Evolutionary conservation across 2,329 filamentous ascomycete genomes (phyloP).

Genomic region (Cladobotryum protrusum): DNA sequence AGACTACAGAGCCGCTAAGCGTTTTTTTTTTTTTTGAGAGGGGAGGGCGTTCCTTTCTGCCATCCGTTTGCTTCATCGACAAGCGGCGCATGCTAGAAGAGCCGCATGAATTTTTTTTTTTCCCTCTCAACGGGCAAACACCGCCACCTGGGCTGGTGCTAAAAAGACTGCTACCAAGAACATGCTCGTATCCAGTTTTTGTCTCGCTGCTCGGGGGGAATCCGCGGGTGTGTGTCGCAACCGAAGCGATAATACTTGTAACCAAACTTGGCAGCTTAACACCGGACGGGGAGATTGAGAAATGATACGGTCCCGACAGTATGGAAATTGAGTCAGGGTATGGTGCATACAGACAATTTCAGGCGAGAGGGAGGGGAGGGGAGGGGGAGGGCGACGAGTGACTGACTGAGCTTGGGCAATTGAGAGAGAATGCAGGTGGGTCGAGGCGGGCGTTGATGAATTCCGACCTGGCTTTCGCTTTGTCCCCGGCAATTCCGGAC

Average conservation of each 20-base stretch:
- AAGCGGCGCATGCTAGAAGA: too few species aligned
- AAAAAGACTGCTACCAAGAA: too few species aligned
- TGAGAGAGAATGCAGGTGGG: background rate
- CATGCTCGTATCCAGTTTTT: too few species aligned
- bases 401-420: background rate
- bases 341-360: background rate
- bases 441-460: background rate
- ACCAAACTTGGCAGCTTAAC: background rate
- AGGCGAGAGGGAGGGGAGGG: slow-evolving; percentile 1
- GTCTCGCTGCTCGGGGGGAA: too few species aligned
- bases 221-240: too few species aligned
- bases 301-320: slow-evolving; percentile 6
- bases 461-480: too few species aligned
- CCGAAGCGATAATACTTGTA: too few species aligned
- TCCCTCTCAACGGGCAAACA: background rate
- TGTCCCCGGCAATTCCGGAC: too few species aligned
- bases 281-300: slow-evolving; percentile 5
- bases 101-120: background rate
- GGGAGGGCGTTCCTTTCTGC: too few species aligned
- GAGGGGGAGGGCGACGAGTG: background rate
- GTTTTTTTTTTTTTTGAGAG: too few species aligned
- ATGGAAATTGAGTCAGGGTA: slow-evolving; percentile 8
- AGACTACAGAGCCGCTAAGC: background rate
- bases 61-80: too few species aligned
- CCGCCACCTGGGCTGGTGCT: background rate